A percentile compares a stretch with the other conserved stretches of the same genome.
Evolutionary conservation across 2,329 filamentous ascomycete genomes (phyloP).

Genomic region (Trichoderma guizhouense): DNA sequence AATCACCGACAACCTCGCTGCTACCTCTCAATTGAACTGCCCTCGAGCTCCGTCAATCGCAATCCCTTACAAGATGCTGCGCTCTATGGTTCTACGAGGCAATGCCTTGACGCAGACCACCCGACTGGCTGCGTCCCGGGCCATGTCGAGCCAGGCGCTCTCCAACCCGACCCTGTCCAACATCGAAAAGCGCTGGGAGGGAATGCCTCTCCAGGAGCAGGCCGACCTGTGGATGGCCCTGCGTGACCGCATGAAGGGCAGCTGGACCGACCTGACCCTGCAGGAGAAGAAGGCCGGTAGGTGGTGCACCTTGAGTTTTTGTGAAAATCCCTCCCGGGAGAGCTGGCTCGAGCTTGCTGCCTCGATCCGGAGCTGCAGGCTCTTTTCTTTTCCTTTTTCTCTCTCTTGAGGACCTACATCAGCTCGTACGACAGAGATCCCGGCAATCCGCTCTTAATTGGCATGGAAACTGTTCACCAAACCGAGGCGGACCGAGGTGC

Average conservation of each 20-base stretch:
- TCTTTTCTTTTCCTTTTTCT: not conserved
- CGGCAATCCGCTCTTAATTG: not conserved
- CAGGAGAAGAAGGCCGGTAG: conserved; percentile 99
- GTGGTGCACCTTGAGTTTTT: conserved; percentile 39
- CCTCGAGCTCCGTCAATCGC: conserved; percentile 11
- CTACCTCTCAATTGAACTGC: conserved; percentile 33
- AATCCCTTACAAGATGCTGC: conserved; percentile 45
- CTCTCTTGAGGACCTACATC: not conserved
- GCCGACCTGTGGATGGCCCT: conserved; percentile 98
- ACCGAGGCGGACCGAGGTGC: not conserved
- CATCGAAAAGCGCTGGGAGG: conserved; percentile 99
- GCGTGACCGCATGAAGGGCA: conserved; percentile 97
- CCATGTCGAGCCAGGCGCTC: conserved; percentile 80
- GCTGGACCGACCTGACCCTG: conserved; percentile 91
- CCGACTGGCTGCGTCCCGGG: conserved; percentile 46
- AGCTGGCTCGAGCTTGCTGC: not conserved
- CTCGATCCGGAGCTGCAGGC: not conserved
- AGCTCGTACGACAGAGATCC: not conserved
- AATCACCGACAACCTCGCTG: conserved; percentile 20
- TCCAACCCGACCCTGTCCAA: conserved; percentile 96
- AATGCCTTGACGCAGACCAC: conserved; percentile 43
- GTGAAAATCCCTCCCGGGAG: conserved; percentile 35
- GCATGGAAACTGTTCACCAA: not conserved
- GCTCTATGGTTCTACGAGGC: conserved; percentile 53
- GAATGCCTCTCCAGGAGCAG: conserved; percentile 97